Evolutionary conservation across 1,139 yeast genomes (phyloP).

Genomic region (Arxiozyma bovina): DNA sequence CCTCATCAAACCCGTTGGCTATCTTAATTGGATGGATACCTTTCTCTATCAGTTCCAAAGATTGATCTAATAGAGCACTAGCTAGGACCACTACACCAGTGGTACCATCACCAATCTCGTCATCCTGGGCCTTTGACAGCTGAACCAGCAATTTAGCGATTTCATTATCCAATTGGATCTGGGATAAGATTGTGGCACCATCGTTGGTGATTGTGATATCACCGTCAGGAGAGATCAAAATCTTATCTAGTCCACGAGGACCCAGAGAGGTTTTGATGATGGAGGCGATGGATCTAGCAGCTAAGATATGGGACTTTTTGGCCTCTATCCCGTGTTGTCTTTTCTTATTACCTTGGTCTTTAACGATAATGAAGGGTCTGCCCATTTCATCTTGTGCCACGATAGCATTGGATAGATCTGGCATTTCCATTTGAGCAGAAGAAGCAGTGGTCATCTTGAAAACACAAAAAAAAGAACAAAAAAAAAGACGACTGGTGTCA

Average conservation of each 20-base stretch:
- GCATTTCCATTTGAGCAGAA: constrained; percentile 53
- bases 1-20: constrained; percentile 96
- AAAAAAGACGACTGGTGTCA: too few species aligned
- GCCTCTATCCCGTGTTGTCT: constrained; percentile 93
- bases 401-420: constrained; percentile 94
- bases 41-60: constrained; percentile 85
- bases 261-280: constrained; percentile 90
- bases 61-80: constrained; percentile 89
- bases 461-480: neutral
- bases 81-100: constrained; percentile 98
- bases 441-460: neutral
- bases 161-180: constrained; percentile 93
- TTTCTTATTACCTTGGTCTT: constrained; percentile 92
- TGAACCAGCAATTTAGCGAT: constrained; percentile 93
- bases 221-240: constrained; percentile 87
- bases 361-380: constrained; percentile 92
- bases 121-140: constrained; percentile 91
- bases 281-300: constrained; percentile 92
- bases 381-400: constrained; percentile 99
- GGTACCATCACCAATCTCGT: constrained; percentile 98
- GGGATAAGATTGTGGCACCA: constrained; percentile 93
- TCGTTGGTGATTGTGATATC: constrained; percentile 97
- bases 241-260: constrained; percentile 96
- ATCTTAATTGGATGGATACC: constrained; percentile 96
- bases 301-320: constrained; percentile 86